Evolutionary conservation across 2,329 filamentous ascomycete genomes (phyloP).

Genomic region (Penicillium carneum): DNA sequence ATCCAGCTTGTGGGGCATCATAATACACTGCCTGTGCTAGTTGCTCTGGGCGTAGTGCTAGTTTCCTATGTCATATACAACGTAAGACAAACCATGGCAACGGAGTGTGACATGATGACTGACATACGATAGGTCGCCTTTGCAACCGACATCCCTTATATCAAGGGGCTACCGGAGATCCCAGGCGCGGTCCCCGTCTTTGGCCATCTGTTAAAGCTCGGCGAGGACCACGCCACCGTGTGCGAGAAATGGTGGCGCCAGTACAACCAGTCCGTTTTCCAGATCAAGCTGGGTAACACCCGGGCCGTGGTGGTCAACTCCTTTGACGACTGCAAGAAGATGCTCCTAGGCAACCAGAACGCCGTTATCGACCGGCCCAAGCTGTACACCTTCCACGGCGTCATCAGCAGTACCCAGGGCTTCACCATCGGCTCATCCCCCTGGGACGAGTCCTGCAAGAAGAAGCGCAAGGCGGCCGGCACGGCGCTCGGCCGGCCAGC

Average conservation of each 20-base stretch:
- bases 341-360: slow-evolving; percentile 76
- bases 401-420: slow-evolving; percentile 74
- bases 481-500: slow-evolving; percentile 75
- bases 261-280: slow-evolving; percentile 65
- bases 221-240: slow-evolving; percentile 61
- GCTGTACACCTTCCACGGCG: slow-evolving; percentile 77
- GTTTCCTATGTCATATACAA: too few species aligned
- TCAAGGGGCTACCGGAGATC: slow-evolving; percentile 65
- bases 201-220: slow-evolving; percentile 65
- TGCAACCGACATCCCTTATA: slow-evolving; percentile 62
- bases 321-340: slow-evolving; percentile 69
- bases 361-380: slow-evolving; percentile 75
- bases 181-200: slow-evolving; percentile 64
- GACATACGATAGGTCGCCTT: background rate
- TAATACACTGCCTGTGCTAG: too few species aligned
- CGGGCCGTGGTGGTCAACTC: slow-evolving; percentile 76
- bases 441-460: slow-evolving; percentile 78
- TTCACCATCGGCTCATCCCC: slow-evolving; percentile 81
- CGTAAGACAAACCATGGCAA: too few species aligned
- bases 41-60: too few species aligned
- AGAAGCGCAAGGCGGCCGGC: slow-evolving; percentile 73
- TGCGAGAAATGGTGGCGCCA: slow-evolving; percentile 62
- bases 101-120: background rate
- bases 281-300: slow-evolving; percentile 53
- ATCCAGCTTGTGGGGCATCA: too few species aligned